Conservation (phyloP, 192 early-diverging fungal genomes). For the Pilaira anomala region DNA sequence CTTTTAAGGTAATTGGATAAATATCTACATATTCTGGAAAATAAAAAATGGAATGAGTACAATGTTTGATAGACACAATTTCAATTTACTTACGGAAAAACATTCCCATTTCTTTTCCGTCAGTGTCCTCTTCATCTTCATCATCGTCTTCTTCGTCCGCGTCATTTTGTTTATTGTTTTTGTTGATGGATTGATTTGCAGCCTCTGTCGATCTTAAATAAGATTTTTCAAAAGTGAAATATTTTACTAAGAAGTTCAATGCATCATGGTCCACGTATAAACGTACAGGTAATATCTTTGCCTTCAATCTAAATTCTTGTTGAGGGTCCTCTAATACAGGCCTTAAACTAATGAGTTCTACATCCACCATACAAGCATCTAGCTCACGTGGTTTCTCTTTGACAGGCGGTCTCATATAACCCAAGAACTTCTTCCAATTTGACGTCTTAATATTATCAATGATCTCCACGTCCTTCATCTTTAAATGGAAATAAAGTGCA, state of each 20-base stretch:
- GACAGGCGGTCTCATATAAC: conserved; percentile 55
- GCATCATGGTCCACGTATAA: conserved; percentile 95
- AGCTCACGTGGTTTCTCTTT: conserved; percentile 55
- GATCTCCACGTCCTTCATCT: conserved; percentile 66
- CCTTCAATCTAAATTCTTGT: conserved; percentile 56
- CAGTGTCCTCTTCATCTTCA: conserved; percentile 6
- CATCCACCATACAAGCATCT: conserved; percentile 61
- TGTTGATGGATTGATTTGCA: conserved; percentile 9
- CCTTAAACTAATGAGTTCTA: conserved; percentile 55
- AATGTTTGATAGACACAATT: neutral
- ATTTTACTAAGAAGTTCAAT: conserved; percentile 74
- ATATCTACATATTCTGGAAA: conserved; percentile 61
- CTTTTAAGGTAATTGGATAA: conserved; percentile 72
- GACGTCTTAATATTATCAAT: conserved; percentile 75
- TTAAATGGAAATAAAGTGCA: conserved; percentile 46
- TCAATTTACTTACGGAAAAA: conserved; percentile 52
- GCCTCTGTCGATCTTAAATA: conserved; percentile 17
- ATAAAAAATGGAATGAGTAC: neutral
- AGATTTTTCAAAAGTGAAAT: conserved; percentile 62
- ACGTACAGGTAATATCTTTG: conserved; percentile 73
- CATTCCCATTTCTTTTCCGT: conserved; percentile 23
- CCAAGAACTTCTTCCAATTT: conserved; percentile 75
- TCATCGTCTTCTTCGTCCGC: conserved; percentile 2
- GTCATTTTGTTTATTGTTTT: neutral
- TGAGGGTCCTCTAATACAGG: conserved; percentile 53